Percentiles rank a stretch among this genome's conserved stretches.
phyloP scores from a whole-genome alignment of 176 grass and related monocot genomes.

The Typha latifolia region DNA sequence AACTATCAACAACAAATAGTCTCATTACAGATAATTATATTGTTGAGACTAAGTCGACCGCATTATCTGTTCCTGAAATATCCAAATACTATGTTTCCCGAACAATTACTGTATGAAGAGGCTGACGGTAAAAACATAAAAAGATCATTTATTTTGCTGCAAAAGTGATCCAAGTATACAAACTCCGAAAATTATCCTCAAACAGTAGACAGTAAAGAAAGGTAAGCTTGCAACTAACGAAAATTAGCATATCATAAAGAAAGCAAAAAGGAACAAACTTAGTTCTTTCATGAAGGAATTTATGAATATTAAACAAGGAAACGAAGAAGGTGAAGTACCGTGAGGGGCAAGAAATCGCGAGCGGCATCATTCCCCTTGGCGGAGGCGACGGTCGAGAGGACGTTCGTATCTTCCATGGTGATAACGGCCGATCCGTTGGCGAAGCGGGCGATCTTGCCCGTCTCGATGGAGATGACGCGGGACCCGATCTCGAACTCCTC shows the following conservation, averaged over 20 bases:
- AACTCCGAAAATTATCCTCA: no score
- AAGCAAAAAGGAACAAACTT: background rate
- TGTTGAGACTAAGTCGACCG: no score
- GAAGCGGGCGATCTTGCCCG: slow-evolving; percentile 82
- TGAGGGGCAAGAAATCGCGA: slow-evolving; percentile 83
- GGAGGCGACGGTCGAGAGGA: slow-evolving; percentile 63
- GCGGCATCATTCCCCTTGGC: slow-evolving; percentile 50
- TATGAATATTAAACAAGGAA: background rate
- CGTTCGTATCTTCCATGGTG: slow-evolving; percentile 82
- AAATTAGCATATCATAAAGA: background rate
- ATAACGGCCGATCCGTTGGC: slow-evolving; percentile 85
- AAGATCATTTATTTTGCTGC: no score
- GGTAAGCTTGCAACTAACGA: no score
- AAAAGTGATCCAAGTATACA: no score
- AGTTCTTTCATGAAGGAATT: background rate
- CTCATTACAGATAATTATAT: no score
- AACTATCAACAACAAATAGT: no score
- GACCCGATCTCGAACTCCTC: slow-evolving; percentile 88
- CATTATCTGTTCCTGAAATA: no score
- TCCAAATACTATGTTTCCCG: no score
- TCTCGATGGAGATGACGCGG: slow-evolving; percentile 66
- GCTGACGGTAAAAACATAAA: no score
- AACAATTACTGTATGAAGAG: no score
- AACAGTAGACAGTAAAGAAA: no score
- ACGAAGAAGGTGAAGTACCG: slow-evolving; percentile 25